Evolutionary conservation across 2,329 filamentous ascomycete genomes (phyloP).

Genomic region (Hortaea sp.): DNA sequence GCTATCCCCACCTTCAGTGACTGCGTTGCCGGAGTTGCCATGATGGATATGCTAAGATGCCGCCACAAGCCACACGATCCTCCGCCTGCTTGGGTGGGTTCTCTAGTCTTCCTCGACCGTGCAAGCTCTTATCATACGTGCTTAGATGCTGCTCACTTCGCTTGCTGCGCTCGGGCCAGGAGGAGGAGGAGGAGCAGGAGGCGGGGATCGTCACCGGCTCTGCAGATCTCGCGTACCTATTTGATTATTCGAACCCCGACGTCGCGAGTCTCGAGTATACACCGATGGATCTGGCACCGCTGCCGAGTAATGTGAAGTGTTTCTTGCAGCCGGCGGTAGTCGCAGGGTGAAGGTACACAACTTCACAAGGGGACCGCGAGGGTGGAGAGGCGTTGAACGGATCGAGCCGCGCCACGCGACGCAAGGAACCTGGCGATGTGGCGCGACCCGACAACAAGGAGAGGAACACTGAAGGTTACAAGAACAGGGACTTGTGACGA

Average conservation of each 20-base stretch:
- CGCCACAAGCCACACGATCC: neutral
- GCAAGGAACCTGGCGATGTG: neutral
- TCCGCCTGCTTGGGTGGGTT: neutral
- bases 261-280: neutral
- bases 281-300: neutral
- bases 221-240: no score
- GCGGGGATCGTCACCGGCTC: neutral
- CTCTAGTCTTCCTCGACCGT: no score
- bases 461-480: no score
- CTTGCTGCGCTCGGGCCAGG: neutral
- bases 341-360: no score
- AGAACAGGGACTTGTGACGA: no score
- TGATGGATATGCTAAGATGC: conserved; percentile 19
- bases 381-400: neutral
- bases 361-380: neutral
- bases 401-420: neutral
- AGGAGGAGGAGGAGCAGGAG: neutral
- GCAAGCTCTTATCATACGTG: neutral
- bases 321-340: no score
- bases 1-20: conserved; percentile 65
- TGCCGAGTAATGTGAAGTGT: no score
- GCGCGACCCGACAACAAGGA: no score
- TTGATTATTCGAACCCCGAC: no score
- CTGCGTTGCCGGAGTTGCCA: conserved; percentile 77
- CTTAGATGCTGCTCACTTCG: neutral